phyloP scores from a whole-genome alignment of 371 early-diverging fungal genomes.

The Mucor mucedo region DNA sequence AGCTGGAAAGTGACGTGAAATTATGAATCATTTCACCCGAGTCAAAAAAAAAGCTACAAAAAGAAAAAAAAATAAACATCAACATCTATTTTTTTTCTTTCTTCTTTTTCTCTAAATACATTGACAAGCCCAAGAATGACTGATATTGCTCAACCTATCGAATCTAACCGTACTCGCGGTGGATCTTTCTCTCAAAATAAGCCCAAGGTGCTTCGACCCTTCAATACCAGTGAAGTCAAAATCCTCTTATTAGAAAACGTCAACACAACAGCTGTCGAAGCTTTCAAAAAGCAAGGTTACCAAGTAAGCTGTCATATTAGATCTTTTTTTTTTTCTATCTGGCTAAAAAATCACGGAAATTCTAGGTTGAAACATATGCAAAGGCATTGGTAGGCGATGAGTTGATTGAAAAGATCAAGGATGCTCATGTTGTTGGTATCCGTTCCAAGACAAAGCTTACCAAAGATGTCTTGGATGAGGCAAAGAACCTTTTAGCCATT shows the following conservation, averaged over 20 bases:
- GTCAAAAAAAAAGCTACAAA: neutral
- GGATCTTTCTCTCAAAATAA: slow-evolving; percentile 25
- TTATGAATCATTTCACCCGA: slow-evolving; percentile 5
- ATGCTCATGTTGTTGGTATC: slow-evolving; percentile 94
- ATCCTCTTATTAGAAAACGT: slow-evolving; percentile 89
- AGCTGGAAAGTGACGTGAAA: neutral
- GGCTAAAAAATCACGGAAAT: neutral
- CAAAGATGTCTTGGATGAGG: slow-evolving; percentile 81
- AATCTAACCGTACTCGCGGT: slow-evolving; percentile 25
- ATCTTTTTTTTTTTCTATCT: neutral
- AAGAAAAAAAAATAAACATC: neutral
- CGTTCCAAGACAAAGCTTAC: slow-evolving; percentile 95
- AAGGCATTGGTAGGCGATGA: slow-evolving; percentile 89
- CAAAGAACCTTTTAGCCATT: slow-evolving; percentile 88
- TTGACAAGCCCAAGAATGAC: neutral
- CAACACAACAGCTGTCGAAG: slow-evolving; percentile 77
- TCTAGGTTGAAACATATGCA: slow-evolving; percentile 84
- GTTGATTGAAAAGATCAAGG: slow-evolving; percentile 90
- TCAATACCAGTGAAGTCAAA: slow-evolving; percentile 69
- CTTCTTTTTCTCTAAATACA: neutral
- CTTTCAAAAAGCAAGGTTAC: slow-evolving; percentile 84
- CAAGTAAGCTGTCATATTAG: slow-evolving; percentile 59
- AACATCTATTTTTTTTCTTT: neutral
- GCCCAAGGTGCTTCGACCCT: slow-evolving; percentile 61
- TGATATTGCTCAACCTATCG: neutral